phyloP scores from a whole-genome alignment of 83 land plant species.

The Picea abies region DNA sequence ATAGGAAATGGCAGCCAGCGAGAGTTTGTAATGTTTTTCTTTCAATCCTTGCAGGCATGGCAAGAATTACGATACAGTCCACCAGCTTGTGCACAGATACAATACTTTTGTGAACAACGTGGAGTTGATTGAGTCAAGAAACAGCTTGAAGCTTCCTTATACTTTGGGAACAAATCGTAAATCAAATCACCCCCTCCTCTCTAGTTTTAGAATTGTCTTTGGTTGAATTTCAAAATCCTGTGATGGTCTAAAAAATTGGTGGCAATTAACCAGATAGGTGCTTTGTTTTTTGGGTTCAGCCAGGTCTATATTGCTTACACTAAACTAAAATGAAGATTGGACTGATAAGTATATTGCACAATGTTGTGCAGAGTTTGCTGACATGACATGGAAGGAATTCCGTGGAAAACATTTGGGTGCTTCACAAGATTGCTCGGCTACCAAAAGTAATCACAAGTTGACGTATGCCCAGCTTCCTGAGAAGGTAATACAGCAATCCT shows the following conservation, averaged over 20 bases:
- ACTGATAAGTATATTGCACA: slow-evolving; percentile 5
- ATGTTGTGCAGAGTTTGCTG: slow-evolving; percentile 71
- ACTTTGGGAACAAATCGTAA: slow-evolving; percentile 75
- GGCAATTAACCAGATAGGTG: neutral
- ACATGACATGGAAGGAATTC: slow-evolving; percentile 89
- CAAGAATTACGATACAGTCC: slow-evolving; percentile 63
- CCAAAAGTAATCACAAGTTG: slow-evolving; percentile 67
- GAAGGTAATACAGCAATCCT: slow-evolving; percentile 37
- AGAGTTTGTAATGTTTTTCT: neutral
- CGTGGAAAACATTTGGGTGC: slow-evolving; percentile 52
- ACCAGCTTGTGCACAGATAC: slow-evolving; percentile 73
- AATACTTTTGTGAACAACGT: slow-evolving; percentile 54
- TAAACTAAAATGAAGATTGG: neutral
- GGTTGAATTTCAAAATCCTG: neutral
- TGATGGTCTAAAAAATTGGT: neutral
- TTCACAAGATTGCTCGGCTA: slow-evolving; percentile 90
- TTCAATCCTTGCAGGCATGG: slow-evolving; percentile 50
- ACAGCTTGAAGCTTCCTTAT: slow-evolving; percentile 64
- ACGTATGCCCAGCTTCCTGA: slow-evolving; percentile 59
- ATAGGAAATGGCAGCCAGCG: neutral
- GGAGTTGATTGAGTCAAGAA: slow-evolving; percentile 62
- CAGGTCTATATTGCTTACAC: too few relatives aligned
- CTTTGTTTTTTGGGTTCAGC: too few relatives aligned
- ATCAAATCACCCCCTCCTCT: slow-evolving; percentile 12
- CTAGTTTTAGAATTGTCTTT: neutral